Percentiles rank a stretch among this genome's conserved stretches.
Conservation (phyloP, 441 rosid genomes). For the Rhodomyrtus psidioides region DNA sequence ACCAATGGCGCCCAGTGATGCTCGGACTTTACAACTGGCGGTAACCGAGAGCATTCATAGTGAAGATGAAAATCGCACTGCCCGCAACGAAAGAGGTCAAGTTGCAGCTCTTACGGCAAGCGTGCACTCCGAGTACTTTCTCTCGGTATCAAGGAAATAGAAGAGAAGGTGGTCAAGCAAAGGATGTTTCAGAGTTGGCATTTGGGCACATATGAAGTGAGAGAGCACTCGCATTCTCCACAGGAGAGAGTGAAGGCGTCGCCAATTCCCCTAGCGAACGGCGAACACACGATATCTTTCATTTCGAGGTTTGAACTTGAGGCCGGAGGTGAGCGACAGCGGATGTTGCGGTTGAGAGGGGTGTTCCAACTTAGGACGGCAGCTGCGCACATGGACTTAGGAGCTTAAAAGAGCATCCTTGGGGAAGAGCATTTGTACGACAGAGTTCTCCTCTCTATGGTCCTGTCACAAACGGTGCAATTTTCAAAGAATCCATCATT, state of each 20-base stretch:
- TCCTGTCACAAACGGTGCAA: no score
- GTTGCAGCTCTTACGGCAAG: background rate
- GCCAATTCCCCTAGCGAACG: fast-evolving
- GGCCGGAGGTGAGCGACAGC: background rate
- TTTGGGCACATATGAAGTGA: fast-evolving
- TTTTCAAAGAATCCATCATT: no score
- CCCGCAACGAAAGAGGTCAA: fast-evolving
- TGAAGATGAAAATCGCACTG: background rate
- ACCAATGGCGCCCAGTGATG: background rate
- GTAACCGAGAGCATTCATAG: background rate
- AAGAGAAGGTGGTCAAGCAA: background rate
- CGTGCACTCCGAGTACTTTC: background rate
- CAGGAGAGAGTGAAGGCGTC: background rate
- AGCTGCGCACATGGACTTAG: background rate
- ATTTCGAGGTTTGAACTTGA: fast-evolving
- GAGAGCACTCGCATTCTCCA: background rate
- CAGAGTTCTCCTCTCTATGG: background rate
- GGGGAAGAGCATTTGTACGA: background rate
- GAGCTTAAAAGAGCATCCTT: background rate
- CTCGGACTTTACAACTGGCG: fast-evolving
- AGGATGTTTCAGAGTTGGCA: background rate
- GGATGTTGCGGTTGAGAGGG: background rate
- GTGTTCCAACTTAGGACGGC: background rate
- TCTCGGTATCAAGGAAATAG: background rate
- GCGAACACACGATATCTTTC: fast-evolving